A percentile compares a stretch with the other conserved stretches of the same genome.
phyloP scores from a whole-genome alignment of 306 rosid species.

The Potentilla sterilis region DNA sequence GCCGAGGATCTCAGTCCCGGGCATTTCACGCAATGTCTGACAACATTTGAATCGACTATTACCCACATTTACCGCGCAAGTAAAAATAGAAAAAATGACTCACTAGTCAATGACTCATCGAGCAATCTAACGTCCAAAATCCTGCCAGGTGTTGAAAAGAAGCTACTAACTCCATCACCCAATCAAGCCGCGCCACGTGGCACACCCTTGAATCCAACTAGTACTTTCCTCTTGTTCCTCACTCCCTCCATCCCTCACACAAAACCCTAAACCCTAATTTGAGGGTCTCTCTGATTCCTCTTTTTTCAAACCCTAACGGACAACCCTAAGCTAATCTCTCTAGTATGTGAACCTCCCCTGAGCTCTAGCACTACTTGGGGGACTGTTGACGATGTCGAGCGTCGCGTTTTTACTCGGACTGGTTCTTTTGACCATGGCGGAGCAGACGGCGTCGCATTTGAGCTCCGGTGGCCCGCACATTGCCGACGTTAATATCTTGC shows the following conservation, averaged over 20 bases:
- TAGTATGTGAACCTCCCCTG: background rate
- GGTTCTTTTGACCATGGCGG: constrained; percentile 29
- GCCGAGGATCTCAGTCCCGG: too few relatives aligned
- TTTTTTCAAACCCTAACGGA: too few relatives aligned
- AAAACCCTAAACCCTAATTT: constrained; percentile 30
- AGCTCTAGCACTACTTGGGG: background rate
- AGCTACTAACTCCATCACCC: background rate
- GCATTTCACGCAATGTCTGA: too few relatives aligned
- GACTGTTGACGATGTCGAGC: constrained; percentile 24
- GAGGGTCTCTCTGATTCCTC: background rate
- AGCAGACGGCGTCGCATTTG: constrained; percentile 36
- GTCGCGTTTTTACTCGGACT: constrained; percentile 18
- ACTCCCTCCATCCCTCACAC: background rate
- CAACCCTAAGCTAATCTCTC: background rate
- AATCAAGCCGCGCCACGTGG: background rate
- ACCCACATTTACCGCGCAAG: background rate
- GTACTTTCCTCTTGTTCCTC: background rate
- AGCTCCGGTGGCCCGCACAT: constrained; percentile 89
- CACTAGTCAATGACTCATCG: background rate
- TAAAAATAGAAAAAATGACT: background rate
- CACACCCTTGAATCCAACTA: background rate
- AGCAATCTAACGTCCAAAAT: background rate
- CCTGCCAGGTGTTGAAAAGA: background rate
- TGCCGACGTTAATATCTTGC: constrained; percentile 71
- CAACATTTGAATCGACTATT: too few relatives aligned